Evolutionary conservation across 1,284 basidiomycete genomes (phyloP), one percentile per base, ranked within the genome.

Genomic region (Laetiporus sulphureus): DNA sequence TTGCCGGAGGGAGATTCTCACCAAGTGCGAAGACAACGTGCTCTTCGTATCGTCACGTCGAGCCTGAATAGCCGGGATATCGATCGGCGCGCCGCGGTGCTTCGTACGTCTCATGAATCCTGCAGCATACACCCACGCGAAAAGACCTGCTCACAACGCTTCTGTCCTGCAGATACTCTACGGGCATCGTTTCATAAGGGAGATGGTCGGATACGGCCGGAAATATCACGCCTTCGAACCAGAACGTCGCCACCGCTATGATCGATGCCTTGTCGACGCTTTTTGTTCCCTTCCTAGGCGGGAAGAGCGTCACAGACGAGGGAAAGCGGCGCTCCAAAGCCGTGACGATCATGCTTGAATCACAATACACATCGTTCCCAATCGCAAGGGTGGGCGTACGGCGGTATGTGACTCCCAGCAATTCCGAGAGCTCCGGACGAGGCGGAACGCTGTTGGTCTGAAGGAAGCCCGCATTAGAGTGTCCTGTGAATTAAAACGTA

Each of bases 341-440:
- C 23, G 64, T 58, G 11, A 63, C 63, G 40, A 75, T 75, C 47
- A 74, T 57, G 40, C 66, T 72, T 16, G 71, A 72, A 56, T 76
- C 75, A 48, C 71, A 72, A 52, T 73, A 74, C 1, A 76, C 63
- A 48, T 77, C 74, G 45, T 72, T 73, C 4, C 75, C 75, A 38
- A 78, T 73, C 13, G 75, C 70, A 2, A 77, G 62, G n/a, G 78
- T 61, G 12, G 75, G 75, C 21, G 78, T 75, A 20, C 72, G 66
- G 13, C 75, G 71, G 54, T 78, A 77, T 27, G 58, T 57, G 13
- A 78, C 57, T 10, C 75, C 75, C 12, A 78, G 60, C 1, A 67
- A 51, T 16, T 69, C 67, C 32, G 70, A 66, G 39, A 79, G 67
- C 52, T 75, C 75, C 6, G 74, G 70, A 13, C 75, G 71, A 29